phyloP scores from a whole-genome alignment of 768 basidiomycete species.

The Pulveroboletus sp. region DNA sequence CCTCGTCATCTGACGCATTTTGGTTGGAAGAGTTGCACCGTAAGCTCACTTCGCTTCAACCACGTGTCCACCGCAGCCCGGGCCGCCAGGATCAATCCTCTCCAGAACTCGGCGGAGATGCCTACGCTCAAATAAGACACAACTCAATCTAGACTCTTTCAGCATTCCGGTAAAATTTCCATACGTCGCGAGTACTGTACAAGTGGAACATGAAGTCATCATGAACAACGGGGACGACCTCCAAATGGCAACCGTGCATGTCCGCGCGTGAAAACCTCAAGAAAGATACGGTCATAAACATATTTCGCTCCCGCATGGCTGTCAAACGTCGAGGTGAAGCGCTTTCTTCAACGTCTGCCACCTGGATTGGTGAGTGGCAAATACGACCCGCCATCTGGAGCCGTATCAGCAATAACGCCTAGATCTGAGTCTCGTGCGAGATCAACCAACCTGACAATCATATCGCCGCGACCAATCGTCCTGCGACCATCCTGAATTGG shows the following conservation, averaged over 20 bases:
- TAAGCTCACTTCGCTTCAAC: conserved; percentile 10
- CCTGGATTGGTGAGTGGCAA: conserved; percentile 29
- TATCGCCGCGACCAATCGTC: conserved; percentile 54
- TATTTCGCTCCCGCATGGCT: conserved; percentile 1
- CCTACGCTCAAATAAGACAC: background rate
- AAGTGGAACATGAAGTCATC: conserved; percentile 13
- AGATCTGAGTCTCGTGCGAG: conserved; percentile 1
- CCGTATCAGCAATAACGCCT: conserved; percentile 1
- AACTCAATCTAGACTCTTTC: background rate
- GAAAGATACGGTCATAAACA: conserved; percentile 16
- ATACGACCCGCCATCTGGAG: conserved; percentile 32
- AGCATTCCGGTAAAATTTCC: conserved; percentile 3
- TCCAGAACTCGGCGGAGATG: background rate
- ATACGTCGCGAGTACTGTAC: conserved; percentile 28
- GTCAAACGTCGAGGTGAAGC: conserved; percentile 26
- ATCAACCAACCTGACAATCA: conserved; percentile 52
- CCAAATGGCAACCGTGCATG: conserved; percentile 11
- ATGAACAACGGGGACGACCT: conserved; percentile 7
- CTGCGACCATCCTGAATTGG: conserved; percentile 51
- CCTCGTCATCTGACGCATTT: conserved; percentile 19
- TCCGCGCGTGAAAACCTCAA: conserved; percentile 18
- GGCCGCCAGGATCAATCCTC: background rate
- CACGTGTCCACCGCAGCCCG: conserved; percentile 15
- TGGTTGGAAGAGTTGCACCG: conserved; percentile 4
- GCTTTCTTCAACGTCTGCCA: conserved; percentile 30